Base-by-base conservation (phyloP, 2,329 filamentous ascomycete species). In the Metarhizium album region DNA sequence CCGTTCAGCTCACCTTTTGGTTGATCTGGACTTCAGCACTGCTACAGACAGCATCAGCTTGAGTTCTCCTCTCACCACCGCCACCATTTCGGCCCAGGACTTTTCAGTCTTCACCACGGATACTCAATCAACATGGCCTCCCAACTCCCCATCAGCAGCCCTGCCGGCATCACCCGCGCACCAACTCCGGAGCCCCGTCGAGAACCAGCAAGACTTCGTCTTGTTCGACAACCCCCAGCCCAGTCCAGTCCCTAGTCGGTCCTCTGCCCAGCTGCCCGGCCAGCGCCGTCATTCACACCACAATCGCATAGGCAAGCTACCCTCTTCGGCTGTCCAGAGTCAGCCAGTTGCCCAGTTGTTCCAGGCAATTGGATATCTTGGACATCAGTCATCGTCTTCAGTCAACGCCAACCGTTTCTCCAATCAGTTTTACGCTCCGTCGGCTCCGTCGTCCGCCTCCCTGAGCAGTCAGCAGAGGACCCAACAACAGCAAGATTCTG, bases 21-120 rank as follows among this genome's bases (percentile, higher is more conserved):
- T 78, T 70, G 78, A 79, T 64, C 80, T 86, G 83, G 84, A 84
- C 79, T 82, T 73, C 63, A 76, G 75, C 75, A 70, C 71, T 71
- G 78, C 80, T 76, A 70, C 73, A 67, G 63, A 64, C 64, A 75
- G 73, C 75, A 72, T 68, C 72, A 72, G 75, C 79, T 73, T 69
- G 60, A 79, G 76, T 80, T 78, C 72, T 55, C 78, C 72, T 55
- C 47, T 48, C 62, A 67, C 65, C 63, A 75, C 75, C 74, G 70
- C 72, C 70, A 81, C 72, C 72, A 82, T 81, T 78, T 67, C 74
- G 72, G 67, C 70, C 65, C 79, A 75, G 80, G 83, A 84, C 80
- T 80, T 77, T 60, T 64, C 75, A 80, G 82, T 86, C 83, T 84
- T 84, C 84, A 89, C 78, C 78, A 90, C 86, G 86, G 85, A 86